Conservation (phyloP, 129 eudicot species). For the Artemisia argyi region DNA sequence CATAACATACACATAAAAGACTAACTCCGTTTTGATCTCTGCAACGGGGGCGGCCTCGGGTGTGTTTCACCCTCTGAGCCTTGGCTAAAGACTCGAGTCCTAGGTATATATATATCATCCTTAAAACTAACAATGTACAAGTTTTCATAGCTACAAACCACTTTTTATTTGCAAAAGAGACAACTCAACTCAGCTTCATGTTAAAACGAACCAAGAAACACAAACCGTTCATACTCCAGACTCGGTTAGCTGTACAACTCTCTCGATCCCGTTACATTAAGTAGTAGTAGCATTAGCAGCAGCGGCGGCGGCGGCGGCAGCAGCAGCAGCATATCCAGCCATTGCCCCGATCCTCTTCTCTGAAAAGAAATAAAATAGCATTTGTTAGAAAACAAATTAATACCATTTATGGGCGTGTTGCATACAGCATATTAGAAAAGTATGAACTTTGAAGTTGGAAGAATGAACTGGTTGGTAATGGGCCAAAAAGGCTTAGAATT, state of each 20-base stretch:
- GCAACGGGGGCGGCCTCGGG: slow-evolving; percentile 67
- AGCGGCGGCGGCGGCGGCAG: slow-evolving; percentile 36
- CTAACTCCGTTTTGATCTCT: slow-evolving; percentile 30
- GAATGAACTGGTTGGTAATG: too few relatives aligned
- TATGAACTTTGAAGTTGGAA: too few relatives aligned
- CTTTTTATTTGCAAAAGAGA: slow-evolving; percentile 49
- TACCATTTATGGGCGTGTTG: too few relatives aligned
- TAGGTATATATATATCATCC: slow-evolving; percentile 51
- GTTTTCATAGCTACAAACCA: slow-evolving; percentile 57
- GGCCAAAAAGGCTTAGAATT: too few relatives aligned
- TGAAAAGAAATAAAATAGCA: slow-evolving; percentile 23
- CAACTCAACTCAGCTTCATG: slow-evolving; percentile 38
- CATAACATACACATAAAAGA: slow-evolving; percentile 45
- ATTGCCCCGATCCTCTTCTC: slow-evolving; percentile 85
- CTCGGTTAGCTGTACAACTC: slow-evolving; percentile 97
- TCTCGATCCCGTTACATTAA: slow-evolving; percentile 40
- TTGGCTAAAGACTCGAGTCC: slow-evolving; percentile 68
- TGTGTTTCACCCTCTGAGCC: slow-evolving; percentile 63
- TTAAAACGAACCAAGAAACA: slow-evolving; percentile 42
- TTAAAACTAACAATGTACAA: slow-evolving; percentile 58
- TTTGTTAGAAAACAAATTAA: neutral
- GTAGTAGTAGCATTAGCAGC: slow-evolving; percentile 31
- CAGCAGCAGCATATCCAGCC: slow-evolving; percentile 49
- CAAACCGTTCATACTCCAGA: slow-evolving; percentile 51
- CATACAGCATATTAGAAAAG: too few relatives aligned